phyloP scores from a whole-genome alignment of 1,139 yeast genomes.

The Candida sp. region DNA sequence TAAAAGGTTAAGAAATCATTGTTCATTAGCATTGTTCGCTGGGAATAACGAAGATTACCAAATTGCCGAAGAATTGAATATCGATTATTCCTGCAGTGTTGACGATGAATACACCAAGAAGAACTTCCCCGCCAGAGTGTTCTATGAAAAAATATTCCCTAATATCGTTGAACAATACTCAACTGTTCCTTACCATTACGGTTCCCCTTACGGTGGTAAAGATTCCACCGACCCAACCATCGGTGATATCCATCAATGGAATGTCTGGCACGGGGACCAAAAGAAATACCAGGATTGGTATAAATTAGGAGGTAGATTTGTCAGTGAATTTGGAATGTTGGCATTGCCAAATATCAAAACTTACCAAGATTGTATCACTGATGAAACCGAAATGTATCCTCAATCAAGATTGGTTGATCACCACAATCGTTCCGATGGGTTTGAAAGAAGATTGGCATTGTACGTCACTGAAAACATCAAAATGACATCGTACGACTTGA shows the following conservation, averaged over 20 bases:
- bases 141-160: constrained; percentile 39
- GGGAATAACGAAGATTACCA: constrained; percentile 51
- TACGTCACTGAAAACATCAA: constrained; percentile 43
- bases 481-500: constrained; percentile 26
- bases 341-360: constrained; percentile 33
- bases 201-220: constrained; percentile 42
- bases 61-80: constrained; percentile 30
- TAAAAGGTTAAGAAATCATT: constrained; percentile 31
- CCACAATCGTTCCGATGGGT: constrained; percentile 44
- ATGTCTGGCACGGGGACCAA: constrained; percentile 47
- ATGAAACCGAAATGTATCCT: constrained; percentile 26
- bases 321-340: constrained; percentile 48
- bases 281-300: constrained; percentile 42
- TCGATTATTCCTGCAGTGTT: constrained; percentile 15
- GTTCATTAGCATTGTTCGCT: constrained; percentile 28
- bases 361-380: constrained; percentile 25
- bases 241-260: constrained; percentile 50
- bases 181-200: constrained; percentile 33
- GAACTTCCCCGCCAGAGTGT: constrained; percentile 35
- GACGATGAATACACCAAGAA: constrained; percentile 25
- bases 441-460: constrained; percentile 39
- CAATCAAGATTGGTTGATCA: constrained; percentile 34
- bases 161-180: constrained; percentile 14
- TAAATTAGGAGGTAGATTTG: constrained; percentile 37
- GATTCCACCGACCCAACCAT: constrained; percentile 27